Evolutionary conservation across 108 stramenopile species (phyloP).

Genomic region (Fistulifera pelliculosa): DNA sequence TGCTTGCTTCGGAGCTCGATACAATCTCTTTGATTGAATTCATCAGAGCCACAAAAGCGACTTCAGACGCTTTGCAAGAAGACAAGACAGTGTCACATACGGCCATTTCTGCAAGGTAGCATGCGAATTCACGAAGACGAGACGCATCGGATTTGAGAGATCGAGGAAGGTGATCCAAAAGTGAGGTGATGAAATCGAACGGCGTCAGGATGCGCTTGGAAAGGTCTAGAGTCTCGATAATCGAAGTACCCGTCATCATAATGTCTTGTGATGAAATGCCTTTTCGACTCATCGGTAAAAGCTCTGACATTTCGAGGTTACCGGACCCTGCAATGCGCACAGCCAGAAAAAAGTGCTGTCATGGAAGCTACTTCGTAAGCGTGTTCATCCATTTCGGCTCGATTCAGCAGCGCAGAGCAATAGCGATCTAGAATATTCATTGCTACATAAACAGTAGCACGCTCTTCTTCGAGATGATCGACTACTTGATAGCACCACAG

Average conservation of each 20-base stretch:
- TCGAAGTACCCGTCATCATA: conserved; percentile 14
- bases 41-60: conserved; percentile 26
- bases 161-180: conserved; percentile 4
- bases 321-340: conserved; percentile 20
- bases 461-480: conserved; percentile 26
- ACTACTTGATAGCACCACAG: conserved; percentile 45
- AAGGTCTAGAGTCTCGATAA: conserved; percentile 20
- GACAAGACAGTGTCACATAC: conserved; percentile 26
- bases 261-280: conserved; percentile 17
- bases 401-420: background rate
- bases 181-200: conserved; percentile 17
- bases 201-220: conserved; percentile 22
- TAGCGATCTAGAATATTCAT: conserved; percentile 43
- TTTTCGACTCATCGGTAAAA: conserved; percentile 22
- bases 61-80: conserved; percentile 11
- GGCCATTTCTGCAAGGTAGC: conserved; percentile 27
- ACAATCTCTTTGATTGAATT: background rate
- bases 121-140: conserved; percentile 17
- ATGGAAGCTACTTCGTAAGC: conserved; percentile 27
- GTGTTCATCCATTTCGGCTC: conserved; percentile 6
- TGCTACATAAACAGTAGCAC: conserved; percentile 29
- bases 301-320: conserved; percentile 20
- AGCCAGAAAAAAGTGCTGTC: conserved; percentile 34
- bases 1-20: no score
- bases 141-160: background rate